Evolutionary conservation across 2,329 filamentous ascomycete species (phyloP), one percentile per base, ranked within the genome.

Genomic region (Pseudocercospora fijiensis): DNA sequence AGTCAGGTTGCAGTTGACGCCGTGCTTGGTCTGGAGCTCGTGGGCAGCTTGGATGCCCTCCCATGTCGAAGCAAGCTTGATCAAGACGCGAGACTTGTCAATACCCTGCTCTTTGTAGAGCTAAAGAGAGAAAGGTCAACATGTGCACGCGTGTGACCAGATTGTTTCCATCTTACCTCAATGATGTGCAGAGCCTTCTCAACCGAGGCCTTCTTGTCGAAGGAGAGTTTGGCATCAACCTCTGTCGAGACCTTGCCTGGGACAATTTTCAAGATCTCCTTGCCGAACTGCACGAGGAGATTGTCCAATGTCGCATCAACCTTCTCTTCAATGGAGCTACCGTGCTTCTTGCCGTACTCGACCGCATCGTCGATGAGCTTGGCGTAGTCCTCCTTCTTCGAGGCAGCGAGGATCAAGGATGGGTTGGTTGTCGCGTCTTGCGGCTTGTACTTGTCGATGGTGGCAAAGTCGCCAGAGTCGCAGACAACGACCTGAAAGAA

Each of bases 361-460:
- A 97, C 85, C 73, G 68, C 70, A 52, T 68, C 65, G 65, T 68
- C 65, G 58, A 72, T 69, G 60, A 72, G 70, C 65, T 69, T 69
- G 20, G 67, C 66, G 61, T 71, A 72, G 58, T 72, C 70, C 30
- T 69, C 68, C 67, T 70, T 71, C 87, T 99, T 98, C 78, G 95
- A 93, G 70, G 95, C 95, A 72, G 93, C 94, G 78, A 99, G 90
- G 82, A 99, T 98, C 79, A 99, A 86, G 69, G 95, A 98, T 65
- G 95, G 95, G 88, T 99, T 99, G 84, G 95, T 99, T 80, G 95
- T 99, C 77, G 95, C 95, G 91, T 99, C 95, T 86, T 99, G 93
- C 71, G 95, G 95, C 88, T 96, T 96, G 89, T 99, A 99, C 86
- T 98, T 97, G 85, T 86, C 93, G 80, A 99, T 99, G 81, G 93